Evolutionary conservation across 495 filamentous ascomycete species (phyloP).

Genomic region (Talaromyces borbonicus): DNA sequence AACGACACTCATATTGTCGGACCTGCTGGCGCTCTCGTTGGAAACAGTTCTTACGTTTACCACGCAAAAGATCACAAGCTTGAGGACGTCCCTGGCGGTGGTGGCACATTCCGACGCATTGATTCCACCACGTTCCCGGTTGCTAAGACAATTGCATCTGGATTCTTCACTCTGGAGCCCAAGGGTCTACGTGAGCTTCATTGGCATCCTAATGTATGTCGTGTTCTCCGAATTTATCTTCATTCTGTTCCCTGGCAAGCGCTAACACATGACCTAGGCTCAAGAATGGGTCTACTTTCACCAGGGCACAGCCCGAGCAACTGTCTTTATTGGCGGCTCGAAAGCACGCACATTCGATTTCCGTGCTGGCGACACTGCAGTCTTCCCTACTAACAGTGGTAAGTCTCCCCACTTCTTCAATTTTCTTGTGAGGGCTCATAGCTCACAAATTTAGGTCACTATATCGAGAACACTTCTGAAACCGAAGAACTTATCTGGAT

Average conservation of each 20-base stretch:
- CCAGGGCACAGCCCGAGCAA: slow-evolving; percentile 46
- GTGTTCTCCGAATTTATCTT: slow-evolving; percentile 6
- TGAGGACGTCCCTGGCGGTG: slow-evolving; percentile 46
- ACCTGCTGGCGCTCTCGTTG: slow-evolving; percentile 35
- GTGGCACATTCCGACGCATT: slow-evolving; percentile 48
- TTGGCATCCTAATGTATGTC: slow-evolving; percentile 55
- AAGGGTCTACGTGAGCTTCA: slow-evolving; percentile 53
- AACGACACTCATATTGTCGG: slow-evolving; percentile 33
- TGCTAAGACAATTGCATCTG: slow-evolving; percentile 49
- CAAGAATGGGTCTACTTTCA: slow-evolving; percentile 62
- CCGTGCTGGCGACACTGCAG: slow-evolving; percentile 50
- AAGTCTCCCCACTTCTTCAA: slow-evolving; percentile 7
- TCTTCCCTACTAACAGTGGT: slow-evolving; percentile 55
- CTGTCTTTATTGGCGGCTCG: slow-evolving; percentile 48
- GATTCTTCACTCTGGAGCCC: slow-evolving; percentile 50
- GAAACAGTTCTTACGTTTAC: slow-evolving; percentile 49
- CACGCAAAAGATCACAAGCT: slow-evolving; percentile 39
- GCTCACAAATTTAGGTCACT: slow-evolving; percentile 35
- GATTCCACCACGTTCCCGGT: slow-evolving; percentile 54
- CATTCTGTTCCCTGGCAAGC: neutral
- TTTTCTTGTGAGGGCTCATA: slow-evolving; percentile 4
- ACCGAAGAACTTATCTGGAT: slow-evolving; percentile 54
- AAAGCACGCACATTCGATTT: slow-evolving; percentile 58
- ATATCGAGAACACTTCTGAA: slow-evolving; percentile 55
- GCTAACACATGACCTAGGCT: slow-evolving; percentile 25